phyloP scores from a whole-genome alignment of 2,329 filamentous ascomycete species.

The Verticillium klebahnii region DNA sequence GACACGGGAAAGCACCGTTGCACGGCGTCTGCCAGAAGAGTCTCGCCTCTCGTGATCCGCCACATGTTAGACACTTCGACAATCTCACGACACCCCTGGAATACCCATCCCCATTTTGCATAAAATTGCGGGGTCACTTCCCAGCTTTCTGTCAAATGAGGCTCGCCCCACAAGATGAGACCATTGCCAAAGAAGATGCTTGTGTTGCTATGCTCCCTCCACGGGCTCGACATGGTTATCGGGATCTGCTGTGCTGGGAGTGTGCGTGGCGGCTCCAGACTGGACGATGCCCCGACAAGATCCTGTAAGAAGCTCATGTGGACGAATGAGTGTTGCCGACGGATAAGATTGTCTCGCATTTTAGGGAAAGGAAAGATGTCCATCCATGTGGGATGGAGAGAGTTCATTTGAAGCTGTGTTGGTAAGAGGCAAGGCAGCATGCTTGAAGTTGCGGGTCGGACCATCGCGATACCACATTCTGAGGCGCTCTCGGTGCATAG shows the following conservation, averaged over 20 bases:
- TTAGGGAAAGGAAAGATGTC: not conserved
- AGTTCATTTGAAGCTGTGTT: not conserved
- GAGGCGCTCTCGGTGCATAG: not conserved
- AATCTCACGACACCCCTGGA: not conserved
- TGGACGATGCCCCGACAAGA: not conserved
- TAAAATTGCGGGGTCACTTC: not conserved
- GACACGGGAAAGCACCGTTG: too few species aligned
- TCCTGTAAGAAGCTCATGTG: not conserved
- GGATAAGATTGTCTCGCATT: not conserved
- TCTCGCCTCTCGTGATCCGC: not conserved
- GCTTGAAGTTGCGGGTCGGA: not conserved
- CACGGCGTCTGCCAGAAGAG: not conserved
- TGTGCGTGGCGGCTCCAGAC: not conserved
- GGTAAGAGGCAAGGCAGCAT: not conserved
- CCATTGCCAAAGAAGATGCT: not conserved
- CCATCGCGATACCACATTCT: not conserved
- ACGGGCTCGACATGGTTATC: too few species aligned
- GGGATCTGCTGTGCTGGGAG: too few species aligned
- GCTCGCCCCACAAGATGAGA: not conserved
- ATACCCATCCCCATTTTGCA: not conserved
- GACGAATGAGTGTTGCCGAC: not conserved
- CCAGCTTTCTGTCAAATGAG: not conserved
- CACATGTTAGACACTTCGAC: not conserved
- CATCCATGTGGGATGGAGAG: not conserved
- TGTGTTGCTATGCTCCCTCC: not conserved